A percentile compares a stretch with the other conserved stretches of the same genome.
phyloP scores from a whole-genome alignment of 495 filamentous ascomycete genomes.

The Hypoxylon perforatum region DNA sequence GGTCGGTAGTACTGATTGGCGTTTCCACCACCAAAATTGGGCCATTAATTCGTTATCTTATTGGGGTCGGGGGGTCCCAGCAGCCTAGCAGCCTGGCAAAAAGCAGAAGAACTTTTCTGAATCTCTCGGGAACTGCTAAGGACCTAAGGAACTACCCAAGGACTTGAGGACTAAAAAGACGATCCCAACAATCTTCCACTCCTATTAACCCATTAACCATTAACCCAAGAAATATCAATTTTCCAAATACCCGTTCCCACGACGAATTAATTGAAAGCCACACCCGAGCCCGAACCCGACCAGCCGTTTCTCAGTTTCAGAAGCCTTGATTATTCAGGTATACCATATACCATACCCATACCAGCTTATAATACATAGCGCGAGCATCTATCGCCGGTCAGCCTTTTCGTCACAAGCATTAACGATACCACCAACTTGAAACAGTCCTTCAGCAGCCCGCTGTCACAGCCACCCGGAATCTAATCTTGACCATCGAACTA shows the following conservation, averaged over 20 bases:
- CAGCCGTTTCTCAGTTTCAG: constrained; percentile 20
- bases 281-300: constrained; percentile 9
- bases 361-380: no score
- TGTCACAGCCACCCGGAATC: constrained; percentile 33
- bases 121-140: constrained; percentile 19
- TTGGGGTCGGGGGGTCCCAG: constrained; percentile 10
- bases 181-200: constrained; percentile 17
- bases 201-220: not conserved
- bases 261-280: constrained; percentile 19
- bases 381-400: constrained; percentile 17
- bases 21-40: constrained; percentile 33
- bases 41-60: constrained; percentile 39
- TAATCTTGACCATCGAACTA: constrained; percentile 18
- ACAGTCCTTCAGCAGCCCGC: constrained; percentile 26
- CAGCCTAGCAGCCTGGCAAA: constrained; percentile 19
- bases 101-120: constrained; percentile 17
- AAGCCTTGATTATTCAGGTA: constrained; percentile 20
- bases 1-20: constrained; percentile 25
- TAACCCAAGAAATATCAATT: not conserved
- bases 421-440: constrained; percentile 41
- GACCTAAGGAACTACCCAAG: no score
- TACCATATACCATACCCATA: no score
- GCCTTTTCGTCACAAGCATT: constrained; percentile 29
- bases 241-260: not conserved
- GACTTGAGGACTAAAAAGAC: not conserved